phyloP scores from a whole-genome alignment of 352 stramenopile species.

The Phytopythium boreale region DNA sequence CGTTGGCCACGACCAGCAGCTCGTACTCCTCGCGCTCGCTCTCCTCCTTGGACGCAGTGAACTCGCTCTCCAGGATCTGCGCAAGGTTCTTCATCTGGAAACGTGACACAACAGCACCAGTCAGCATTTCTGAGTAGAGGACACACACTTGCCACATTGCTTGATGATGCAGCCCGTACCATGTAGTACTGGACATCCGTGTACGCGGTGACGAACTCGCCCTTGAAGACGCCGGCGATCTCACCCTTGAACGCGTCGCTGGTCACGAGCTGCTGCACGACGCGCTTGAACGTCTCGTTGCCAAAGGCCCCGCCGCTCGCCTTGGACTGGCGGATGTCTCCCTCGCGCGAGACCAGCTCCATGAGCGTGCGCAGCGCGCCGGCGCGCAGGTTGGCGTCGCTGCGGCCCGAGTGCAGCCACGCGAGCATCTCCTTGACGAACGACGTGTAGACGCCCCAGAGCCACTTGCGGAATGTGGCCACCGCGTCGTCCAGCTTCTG shows the following conservation, averaged over 20 bases:
- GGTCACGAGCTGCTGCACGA: constrained; percentile 66
- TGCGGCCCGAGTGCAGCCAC: constrained; percentile 47
- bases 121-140: background rate
- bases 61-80: constrained; percentile 45
- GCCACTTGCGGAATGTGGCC: constrained; percentile 77
- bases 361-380: constrained; percentile 85
- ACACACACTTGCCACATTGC: background rate
- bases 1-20: constrained; percentile 60
- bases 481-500: constrained; percentile 64
- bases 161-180: constrained; percentile 20
- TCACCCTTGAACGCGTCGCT: constrained; percentile 79
- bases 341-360: constrained; percentile 83
- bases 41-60: constrained; percentile 17
- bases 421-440: constrained; percentile 85
- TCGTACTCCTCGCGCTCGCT: constrained; percentile 32
- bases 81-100: constrained; percentile 63
- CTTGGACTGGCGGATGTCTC: constrained; percentile 32
- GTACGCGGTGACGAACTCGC: constrained; percentile 82
- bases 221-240: constrained; percentile 80
- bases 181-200: constrained; percentile 88
- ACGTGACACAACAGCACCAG: background rate
- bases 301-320: constrained; percentile 44
- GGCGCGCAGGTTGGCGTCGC: constrained; percentile 69
- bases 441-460: constrained; percentile 75
- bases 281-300: constrained; percentile 80